A percentile compares a stretch with the other conserved stretches of the same genome.
Evolutionary conservation across 106 monocot genomes (phyloP).

Genomic region (Allium cepa): DNA sequence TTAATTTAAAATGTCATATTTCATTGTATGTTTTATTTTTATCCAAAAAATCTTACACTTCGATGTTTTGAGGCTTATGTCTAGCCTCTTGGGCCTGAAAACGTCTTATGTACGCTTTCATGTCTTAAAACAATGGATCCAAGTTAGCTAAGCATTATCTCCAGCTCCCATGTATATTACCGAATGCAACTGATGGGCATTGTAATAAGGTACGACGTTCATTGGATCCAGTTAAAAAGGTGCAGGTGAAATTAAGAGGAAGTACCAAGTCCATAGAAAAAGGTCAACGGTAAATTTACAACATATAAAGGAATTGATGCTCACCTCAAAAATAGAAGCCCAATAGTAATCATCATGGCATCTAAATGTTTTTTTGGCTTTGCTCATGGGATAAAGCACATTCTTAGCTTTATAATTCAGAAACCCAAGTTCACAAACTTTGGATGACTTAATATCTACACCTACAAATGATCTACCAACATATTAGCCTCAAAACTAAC

Average conservation of each 20-base stretch:
- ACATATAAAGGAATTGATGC: background rate
- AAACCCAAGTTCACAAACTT: constrained; percentile 69
- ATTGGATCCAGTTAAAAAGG: background rate
- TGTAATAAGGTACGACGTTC: background rate
- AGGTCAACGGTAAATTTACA: background rate
- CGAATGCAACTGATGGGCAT: background rate
- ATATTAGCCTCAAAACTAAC: background rate
- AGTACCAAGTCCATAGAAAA: background rate
- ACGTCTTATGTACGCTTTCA: no score
- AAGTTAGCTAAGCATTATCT: no score
- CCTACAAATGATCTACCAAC: constrained; percentile 32
- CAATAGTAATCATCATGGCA: constrained; percentile 97
- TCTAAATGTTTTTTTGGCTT: constrained; percentile 48
- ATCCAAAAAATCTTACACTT: no score
- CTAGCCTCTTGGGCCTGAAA: no score
- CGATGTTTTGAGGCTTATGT: no score
- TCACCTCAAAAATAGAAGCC: constrained; percentile 95
- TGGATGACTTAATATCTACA: constrained; percentile 87
- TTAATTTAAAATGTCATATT: no score
- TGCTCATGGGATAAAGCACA: constrained; percentile 37
- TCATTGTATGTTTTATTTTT: no score
- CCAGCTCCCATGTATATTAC: no score
- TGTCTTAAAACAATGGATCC: no score
- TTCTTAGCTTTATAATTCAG: constrained; percentile 66
- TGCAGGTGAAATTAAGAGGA: background rate